Evolutionary conservation across 495 filamentous ascomycete species (phyloP), one percentile per base, ranked within the genome.

Genomic region (Collariella sp.): DNA sequence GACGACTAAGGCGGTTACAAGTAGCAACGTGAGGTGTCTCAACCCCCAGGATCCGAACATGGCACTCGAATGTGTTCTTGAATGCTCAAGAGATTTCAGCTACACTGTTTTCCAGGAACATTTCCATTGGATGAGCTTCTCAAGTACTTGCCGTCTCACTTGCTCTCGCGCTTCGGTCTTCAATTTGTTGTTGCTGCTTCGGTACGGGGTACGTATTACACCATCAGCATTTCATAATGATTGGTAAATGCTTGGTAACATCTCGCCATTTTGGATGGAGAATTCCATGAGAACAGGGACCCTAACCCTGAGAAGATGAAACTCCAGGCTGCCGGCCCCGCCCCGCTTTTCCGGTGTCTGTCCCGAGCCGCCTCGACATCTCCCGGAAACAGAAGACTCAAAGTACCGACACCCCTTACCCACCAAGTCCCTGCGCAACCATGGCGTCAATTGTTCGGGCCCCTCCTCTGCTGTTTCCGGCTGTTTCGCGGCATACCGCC

Each of bases 401-500:
- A n/a, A n/a, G n/a, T n/a, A n/a, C n/a, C n/a, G n/a, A n/a, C n/a
- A n/a, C n/a, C n/a, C n/a, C n/a, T n/a, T n/a, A n/a, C n/a, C n/a
- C n/a, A n/a, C n/a, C n/a, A n/a, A n/a, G n/a, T n/a, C 18, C 41
- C 18, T 16, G 12, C 31, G 19, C 50, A 56, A 57, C 29, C 26
- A 70, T 75, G 73, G 42, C 70, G 15, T 58, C 63, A n/a, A 18
- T 63, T 18, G 33, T 61, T 40, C 57, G 70, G 45, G 45, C 62
- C 15, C 61, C 63, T 39, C 71, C 72, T 7, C 74, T 91, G 44
- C 75, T 95, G 7, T 85, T 96, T 58, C 89, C 89, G 15, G 90
- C 93, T n/a, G 76, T 89, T 41, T 88, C 81, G 64, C 86, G 82
- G 62, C 91, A 96, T 67, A 96, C 93, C 38, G 89, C 91, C 31